These are phyloP conservation scores for Platanthera guangdongensis DNA, from an alignment of 106 monocot species.

Conservation along the genomic window DNA sequence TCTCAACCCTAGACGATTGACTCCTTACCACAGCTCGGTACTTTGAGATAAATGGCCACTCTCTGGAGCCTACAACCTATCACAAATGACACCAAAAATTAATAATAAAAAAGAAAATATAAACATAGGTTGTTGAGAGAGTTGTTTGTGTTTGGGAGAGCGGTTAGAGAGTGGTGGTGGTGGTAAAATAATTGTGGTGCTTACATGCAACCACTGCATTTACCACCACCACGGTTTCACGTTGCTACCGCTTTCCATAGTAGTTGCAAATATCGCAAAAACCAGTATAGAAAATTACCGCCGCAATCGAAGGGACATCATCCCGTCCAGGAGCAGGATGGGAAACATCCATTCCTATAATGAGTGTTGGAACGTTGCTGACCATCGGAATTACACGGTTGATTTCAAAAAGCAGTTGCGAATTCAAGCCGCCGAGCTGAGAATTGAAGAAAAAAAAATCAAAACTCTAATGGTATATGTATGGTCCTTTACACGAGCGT, in stretches of 20 bases:
- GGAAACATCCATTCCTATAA: conserved; percentile 27
- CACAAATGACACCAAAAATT: neutral
- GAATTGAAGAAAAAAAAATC: neutral
- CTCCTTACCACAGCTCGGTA: conserved; percentile 82
- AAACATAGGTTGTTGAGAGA: neutral
- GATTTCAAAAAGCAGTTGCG: conserved; percentile 48
- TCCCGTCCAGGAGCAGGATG: conserved; percentile 63
- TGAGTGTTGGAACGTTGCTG: conserved; percentile 12
- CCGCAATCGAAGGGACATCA: conserved; percentile 65
- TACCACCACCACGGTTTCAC: too few species aligned
- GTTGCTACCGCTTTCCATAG: too few species aligned
- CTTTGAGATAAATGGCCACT: conserved; percentile 82
- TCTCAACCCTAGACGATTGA: conserved; percentile 80
- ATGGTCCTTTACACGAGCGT: too few species aligned
- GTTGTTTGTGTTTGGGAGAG: too few species aligned
- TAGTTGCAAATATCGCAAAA: too few species aligned
- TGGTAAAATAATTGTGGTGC: too few species aligned
- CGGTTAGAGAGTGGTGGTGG: too few species aligned
- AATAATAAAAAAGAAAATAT: neutral
- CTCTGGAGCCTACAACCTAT: conserved; percentile 88
- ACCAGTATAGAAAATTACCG: conserved; percentile 23
- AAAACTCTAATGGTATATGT: too few species aligned
- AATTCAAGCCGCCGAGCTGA: conserved; percentile 91
- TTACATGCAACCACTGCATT: too few species aligned
- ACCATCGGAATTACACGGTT: conserved; percentile 14